Percentiles rank a stretch among this genome's conserved stretches.
Evolutionary conservation across 331 rosid genomes (phyloP).

Genomic region (Arachis monticola): DNA sequence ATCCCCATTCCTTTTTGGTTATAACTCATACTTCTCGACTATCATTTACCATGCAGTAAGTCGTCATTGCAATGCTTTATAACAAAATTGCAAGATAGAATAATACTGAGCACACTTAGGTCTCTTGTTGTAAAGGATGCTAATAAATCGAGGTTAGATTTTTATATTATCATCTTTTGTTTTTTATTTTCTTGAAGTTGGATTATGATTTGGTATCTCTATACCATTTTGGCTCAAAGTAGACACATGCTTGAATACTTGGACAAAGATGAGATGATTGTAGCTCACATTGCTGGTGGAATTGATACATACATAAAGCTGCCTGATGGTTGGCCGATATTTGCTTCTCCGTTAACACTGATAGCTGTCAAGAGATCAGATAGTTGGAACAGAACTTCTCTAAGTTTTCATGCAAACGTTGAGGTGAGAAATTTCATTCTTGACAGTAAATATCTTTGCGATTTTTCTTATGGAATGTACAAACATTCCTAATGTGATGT

Average conservation of each 20-base stretch:
- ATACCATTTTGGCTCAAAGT: constrained; percentile 36
- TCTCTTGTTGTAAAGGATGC: constrained; percentile 60
- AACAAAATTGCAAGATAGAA: constrained; percentile 74
- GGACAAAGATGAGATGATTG: constrained; percentile 68
- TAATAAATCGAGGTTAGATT: constrained; percentile 68
- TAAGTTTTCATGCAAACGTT: constrained; percentile 59
- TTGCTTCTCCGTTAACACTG: constrained; percentile 69
- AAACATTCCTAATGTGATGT: constrained; percentile 11
- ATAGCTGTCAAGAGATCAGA: constrained; percentile 64
- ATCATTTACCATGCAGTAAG: constrained; percentile 56
- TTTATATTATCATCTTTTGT: neutral
- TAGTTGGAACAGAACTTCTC: constrained; percentile 54
- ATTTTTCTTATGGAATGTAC: constrained; percentile 15
- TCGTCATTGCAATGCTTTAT: constrained; percentile 86
- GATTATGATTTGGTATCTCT: constrained; percentile 19
- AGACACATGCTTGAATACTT: constrained; percentile 67
- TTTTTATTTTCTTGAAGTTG: constrained; percentile 34
- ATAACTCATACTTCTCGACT: constrained; percentile 18
- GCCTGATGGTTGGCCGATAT: constrained; percentile 75
- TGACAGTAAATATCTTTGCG: neutral
- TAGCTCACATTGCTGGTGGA: constrained; percentile 69
- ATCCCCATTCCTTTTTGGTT: constrained; percentile 26
- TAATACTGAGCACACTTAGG: constrained; percentile 64
- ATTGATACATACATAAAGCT: constrained; percentile 72
- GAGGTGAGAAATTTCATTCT: constrained; percentile 54